Conservation (phyloP, 108 stramenopile genomes). For the Hondaea fermentalgiana region DNA sequence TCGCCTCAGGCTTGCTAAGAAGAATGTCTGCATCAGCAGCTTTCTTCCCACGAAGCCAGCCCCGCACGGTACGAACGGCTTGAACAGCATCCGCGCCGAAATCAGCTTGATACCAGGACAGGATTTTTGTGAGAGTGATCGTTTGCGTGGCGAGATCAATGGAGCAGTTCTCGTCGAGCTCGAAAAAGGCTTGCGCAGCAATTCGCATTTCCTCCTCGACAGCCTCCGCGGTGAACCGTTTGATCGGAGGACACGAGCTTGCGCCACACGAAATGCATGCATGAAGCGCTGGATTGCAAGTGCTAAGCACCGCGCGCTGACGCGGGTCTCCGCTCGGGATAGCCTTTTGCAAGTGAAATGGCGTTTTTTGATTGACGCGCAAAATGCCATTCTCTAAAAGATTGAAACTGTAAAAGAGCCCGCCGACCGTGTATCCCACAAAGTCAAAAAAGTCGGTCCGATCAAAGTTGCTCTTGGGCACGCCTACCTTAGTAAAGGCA, state of each 20-base stretch:
- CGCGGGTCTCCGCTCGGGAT: neutral
- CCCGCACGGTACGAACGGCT: neutral
- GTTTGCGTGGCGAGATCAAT: neutral
- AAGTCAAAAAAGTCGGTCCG: neutral
- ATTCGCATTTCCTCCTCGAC: neutral
- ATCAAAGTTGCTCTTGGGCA: neutral
- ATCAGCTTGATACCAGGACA: neutral
- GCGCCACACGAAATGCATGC: neutral
- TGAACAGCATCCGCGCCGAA: neutral
- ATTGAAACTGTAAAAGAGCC: neutral
- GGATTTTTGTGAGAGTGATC: neutral
- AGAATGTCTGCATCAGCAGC: neutral
- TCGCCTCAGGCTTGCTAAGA: neutral
- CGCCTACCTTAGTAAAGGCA: neutral
- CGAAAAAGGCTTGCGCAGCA: neutral
- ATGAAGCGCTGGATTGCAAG: neutral
- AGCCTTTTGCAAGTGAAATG: neutral
- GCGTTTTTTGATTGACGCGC: neutral
- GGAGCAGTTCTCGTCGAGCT: neutral
- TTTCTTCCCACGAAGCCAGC: neutral
- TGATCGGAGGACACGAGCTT: neutral
- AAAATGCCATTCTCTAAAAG: neutral
- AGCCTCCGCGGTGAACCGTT: neutral
- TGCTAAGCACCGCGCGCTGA: neutral
- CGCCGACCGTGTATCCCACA: neutral